Conservation (phyloP, 2,329 filamentous ascomycete genomes). For the Ophiostoma sp. region DNA sequence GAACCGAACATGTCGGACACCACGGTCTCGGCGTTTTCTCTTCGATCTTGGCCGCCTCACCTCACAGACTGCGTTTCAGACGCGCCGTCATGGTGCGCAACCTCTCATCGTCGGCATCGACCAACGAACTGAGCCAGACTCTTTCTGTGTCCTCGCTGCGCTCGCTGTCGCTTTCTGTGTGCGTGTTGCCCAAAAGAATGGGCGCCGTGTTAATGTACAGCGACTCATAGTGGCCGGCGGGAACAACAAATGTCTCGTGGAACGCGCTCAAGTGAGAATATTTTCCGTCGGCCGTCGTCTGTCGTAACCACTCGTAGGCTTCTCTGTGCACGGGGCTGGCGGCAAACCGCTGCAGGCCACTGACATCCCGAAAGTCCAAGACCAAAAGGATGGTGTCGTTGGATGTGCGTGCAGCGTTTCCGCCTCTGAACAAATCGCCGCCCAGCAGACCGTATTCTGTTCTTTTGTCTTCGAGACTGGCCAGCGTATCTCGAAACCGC, state of each 20-base stretch:
- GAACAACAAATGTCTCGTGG: slow-evolving; percentile 32
- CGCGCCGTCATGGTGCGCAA: slow-evolving; percentile 28
- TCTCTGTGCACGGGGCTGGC: slow-evolving; percentile 23
- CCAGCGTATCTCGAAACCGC: slow-evolving; percentile 44
- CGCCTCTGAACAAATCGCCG: slow-evolving; percentile 42
- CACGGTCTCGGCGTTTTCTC: not conserved
- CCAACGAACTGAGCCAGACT: slow-evolving; percentile 26
- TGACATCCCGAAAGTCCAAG: slow-evolving; percentile 29
- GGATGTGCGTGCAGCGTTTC: slow-evolving; percentile 23
- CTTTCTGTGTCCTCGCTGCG: not conserved
- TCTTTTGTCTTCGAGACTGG: slow-evolving; percentile 32
- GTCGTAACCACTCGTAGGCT: slow-evolving; percentile 27
- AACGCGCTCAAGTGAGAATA: slow-evolving; percentile 28
- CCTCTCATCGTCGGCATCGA: slow-evolving; percentile 24
- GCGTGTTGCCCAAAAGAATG: slow-evolving; percentile 24
- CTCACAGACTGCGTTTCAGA: slow-evolving; percentile 5
- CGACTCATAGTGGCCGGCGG: slow-evolving; percentile 28
- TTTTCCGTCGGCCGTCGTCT: not conserved
- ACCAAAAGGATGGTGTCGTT: slow-evolving; percentile 30
- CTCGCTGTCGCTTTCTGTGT: not conserved
- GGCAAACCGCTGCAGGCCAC: slow-evolving; percentile 30
- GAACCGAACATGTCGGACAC: not conserved
- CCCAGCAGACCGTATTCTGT: slow-evolving; percentile 50
- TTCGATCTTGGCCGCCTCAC: not conserved
- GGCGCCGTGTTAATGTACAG: slow-evolving; percentile 31